Base-by-base conservation (phyloP, 2,329 filamentous ascomycete species). In the Sclerotiophoma versabilis region DNA sequence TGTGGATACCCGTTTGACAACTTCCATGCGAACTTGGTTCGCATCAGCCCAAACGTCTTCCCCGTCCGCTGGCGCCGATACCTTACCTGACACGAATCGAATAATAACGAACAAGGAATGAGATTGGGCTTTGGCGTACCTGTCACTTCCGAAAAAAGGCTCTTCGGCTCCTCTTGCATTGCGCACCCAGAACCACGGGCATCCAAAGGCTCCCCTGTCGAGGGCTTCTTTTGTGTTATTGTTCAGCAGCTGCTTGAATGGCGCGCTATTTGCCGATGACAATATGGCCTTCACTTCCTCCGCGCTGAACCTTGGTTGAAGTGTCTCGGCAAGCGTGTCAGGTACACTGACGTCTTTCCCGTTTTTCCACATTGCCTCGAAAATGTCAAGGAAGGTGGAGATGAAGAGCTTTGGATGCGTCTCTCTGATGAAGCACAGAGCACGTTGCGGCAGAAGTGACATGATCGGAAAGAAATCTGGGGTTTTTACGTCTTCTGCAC, bases 111-210 rank as follows among this genome's bases (percentile, higher is more conserved):
- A 32, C 27, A 43, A 45, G 12, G 32, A 44, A 20, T 19, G 6
- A 46, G 26, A 45, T 49, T 22, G 26, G 22, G 26, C 23, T 36
- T 22, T 49, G 43, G 74, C 74, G 55, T 69, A 81, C 84, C 85
- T 78, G 75, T 93, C 90, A 74, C 88, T 92, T 2, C 90, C 90
- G 74, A 93, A 93, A 70, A 92, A 91, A 0, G 87, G 84, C 76
- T 90, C 86, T 42, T 80, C 80, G 50, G 80, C 72, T 0, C 87
- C 87, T 57, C 81, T 72, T 1, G 68, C 71, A 63, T 88, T 85
- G 15, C 79, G 81, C 3, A 87, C 89, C 82, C 86, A 87, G 56
- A 90, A 79, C 90, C 90, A 93, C 1, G 91, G 91, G 43, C 86
- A 85, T 0, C 91, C 91, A 73, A 90, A 93, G 0, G 90, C 90